phyloP scores from a whole-genome alignment of 305 asterid species.

The Fraxinus albicans region DNA sequence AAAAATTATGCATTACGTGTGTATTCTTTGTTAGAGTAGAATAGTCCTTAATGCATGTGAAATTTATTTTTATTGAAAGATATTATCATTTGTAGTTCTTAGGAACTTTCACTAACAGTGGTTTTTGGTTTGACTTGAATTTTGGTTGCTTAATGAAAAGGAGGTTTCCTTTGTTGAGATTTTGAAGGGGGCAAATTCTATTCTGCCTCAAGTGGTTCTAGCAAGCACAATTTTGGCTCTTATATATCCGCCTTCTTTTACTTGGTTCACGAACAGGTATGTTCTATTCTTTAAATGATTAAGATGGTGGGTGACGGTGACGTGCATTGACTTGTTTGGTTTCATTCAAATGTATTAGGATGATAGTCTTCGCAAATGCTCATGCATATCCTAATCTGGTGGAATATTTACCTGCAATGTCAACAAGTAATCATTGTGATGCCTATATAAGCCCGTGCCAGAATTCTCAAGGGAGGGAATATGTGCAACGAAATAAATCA shows the following conservation, averaged over 20 bases:
- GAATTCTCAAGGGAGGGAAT: not conserved
- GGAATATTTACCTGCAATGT: not conserved
- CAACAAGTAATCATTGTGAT: constrained; percentile 2
- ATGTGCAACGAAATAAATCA: not conserved
- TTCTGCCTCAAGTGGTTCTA: constrained; percentile 83
- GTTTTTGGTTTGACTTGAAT: constrained; percentile 17
- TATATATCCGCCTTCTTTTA: constrained; percentile 84
- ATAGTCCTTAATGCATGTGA: not conserved
- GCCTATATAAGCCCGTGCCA: not conserved
- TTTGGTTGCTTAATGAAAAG: constrained; percentile 44
- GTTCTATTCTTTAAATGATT: constrained; percentile 10
- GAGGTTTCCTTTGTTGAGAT: constrained; percentile 46
- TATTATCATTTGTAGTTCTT: not conserved
- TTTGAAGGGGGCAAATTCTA: constrained; percentile 73
- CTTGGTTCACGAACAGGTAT: constrained; percentile 93
- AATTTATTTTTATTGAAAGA: not conserved
- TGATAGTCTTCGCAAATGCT: constrained; percentile 1
- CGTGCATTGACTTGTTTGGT: not conserved
- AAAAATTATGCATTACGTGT: not conserved
- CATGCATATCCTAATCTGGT: not conserved
- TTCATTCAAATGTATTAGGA: not conserved
- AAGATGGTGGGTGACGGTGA: not conserved
- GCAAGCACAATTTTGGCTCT: constrained; percentile 89
- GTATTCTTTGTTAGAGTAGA: constrained; percentile 2
- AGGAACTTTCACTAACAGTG: not conserved